Percentiles rank a stretch among this genome's conserved stretches.
Evolutionary conservation across 2,329 filamentous ascomycete genomes (phyloP).

Genomic region (Verticillium klebahnii): DNA sequence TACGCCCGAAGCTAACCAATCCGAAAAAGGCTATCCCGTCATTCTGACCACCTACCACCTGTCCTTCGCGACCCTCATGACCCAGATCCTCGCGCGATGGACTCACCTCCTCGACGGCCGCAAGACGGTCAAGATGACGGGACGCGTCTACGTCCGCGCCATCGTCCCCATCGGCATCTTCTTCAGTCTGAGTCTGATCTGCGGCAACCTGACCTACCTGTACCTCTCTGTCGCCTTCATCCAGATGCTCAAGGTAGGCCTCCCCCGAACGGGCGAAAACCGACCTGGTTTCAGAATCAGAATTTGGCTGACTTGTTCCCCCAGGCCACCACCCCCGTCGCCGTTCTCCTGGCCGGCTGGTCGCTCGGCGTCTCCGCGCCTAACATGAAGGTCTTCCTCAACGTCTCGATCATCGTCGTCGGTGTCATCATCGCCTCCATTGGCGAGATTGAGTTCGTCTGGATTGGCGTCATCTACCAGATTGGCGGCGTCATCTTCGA

Average conservation of each 20-base stretch:
- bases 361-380: constrained; percentile 76
- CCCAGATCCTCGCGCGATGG: constrained; percentile 85
- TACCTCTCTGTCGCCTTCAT: constrained; percentile 96
- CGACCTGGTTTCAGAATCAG: neutral
- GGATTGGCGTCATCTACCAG: constrained; percentile 76
- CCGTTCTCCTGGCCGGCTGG: constrained; percentile 88
- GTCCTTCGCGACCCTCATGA: constrained; percentile 88
- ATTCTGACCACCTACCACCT: constrained; percentile 96
- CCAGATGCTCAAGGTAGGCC: constrained; percentile 89
- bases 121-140: constrained; percentile 96
- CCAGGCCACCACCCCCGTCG: constrained; percentile 92
- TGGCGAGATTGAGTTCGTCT: constrained; percentile 91
- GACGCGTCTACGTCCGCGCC: constrained; percentile 84
- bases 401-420: constrained; percentile 90
- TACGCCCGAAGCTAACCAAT: neutral
- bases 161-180: constrained; percentile 94
- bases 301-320: neutral
- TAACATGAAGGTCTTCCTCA: constrained; percentile 81
- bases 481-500: constrained; percentile 75
- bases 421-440: constrained; percentile 93
- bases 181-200: constrained; percentile 95
- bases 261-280: neutral
- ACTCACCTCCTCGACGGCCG: constrained; percentile 88
- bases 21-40: constrained; percentile 58
- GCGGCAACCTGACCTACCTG: constrained; percentile 91